Percentiles rank a stretch among this genome's conserved stretches.
Evolutionary conservation across 2,329 filamentous ascomycete species (phyloP).

Genomic region (Coniochaeta sp.): DNA sequence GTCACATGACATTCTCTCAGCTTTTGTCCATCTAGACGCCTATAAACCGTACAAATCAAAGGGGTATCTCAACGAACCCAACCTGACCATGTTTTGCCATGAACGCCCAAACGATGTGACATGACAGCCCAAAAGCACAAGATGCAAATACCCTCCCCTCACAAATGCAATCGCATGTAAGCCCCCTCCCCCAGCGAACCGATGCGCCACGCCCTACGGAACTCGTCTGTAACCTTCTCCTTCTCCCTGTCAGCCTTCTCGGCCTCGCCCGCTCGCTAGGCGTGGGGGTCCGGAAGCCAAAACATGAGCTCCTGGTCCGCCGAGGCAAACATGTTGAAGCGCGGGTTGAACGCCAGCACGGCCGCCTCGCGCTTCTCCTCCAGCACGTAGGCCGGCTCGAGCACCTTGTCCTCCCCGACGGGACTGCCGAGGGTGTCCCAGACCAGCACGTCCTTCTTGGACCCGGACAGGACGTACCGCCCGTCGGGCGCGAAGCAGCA

Average conservation of each 20-base stretch:
- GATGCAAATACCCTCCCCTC: background rate
- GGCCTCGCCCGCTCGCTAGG: constrained; percentile 19
- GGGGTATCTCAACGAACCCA: constrained; percentile 2
- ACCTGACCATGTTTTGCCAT: background rate
- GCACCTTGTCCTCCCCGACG: constrained; percentile 41
- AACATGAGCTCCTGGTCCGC: constrained; percentile 79
- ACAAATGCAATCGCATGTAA: background rate
- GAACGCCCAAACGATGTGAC: background rate
- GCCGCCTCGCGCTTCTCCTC: constrained; percentile 63
- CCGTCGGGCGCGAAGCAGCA: constrained; percentile 87
- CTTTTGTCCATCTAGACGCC: background rate
- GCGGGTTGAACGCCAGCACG: constrained; percentile 79
- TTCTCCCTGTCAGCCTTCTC: background rate
- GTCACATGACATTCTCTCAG: background rate
- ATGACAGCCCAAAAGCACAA: background rate
- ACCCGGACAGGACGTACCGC: constrained; percentile 79
- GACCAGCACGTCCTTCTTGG: constrained; percentile 64
- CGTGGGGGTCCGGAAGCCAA: constrained; percentile 64
- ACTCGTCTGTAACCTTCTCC: background rate
- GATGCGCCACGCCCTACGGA: background rate
- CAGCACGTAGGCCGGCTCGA: constrained; percentile 57
- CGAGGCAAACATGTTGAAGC: constrained; percentile 85
- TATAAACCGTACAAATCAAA: background rate
- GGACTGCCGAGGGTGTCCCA: constrained; percentile 70
- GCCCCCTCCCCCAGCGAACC: background rate